phyloP scores from a whole-genome alignment of 495 filamentous ascomycete species.

The Aspergillus coremiiformis region DNA sequence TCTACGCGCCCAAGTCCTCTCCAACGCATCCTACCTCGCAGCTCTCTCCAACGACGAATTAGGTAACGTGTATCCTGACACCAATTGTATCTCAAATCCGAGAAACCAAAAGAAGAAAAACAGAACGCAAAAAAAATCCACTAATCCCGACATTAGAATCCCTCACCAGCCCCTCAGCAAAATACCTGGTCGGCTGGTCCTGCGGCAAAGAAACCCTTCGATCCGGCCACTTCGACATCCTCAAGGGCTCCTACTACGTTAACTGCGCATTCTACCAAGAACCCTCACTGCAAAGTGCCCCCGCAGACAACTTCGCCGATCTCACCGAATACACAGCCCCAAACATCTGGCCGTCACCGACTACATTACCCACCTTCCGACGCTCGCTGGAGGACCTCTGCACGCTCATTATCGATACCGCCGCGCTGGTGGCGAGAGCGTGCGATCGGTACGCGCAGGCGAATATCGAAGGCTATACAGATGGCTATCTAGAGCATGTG shows the following conservation, averaged over 20 bases:
- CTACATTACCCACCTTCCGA: slow-evolving; percentile 64
- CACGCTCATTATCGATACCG: slow-evolving; percentile 77
- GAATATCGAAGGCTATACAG: slow-evolving; percentile 66
- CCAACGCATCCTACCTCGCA: slow-evolving; percentile 82
- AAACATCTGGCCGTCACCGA: slow-evolving; percentile 77
- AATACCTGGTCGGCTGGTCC: slow-evolving; percentile 64
- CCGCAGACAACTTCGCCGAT: slow-evolving; percentile 50
- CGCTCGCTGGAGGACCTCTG: slow-evolving; percentile 68
- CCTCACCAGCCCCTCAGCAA: slow-evolving; percentile 41
- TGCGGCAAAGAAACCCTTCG: slow-evolving; percentile 92
- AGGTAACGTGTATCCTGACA: slow-evolving; percentile 50
- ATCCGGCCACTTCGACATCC: slow-evolving; percentile 79
- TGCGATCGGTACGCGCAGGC: slow-evolving; percentile 80
- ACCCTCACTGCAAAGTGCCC: slow-evolving; percentile 50
- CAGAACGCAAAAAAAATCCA: not conserved
- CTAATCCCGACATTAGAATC: too few species aligned
- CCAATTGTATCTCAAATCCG: too few species aligned
- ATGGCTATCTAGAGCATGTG: slow-evolving; percentile 75
- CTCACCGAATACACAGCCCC: slow-evolving; percentile 58
- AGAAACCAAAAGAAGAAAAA: slow-evolving; percentile 2
- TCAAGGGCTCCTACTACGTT: slow-evolving; percentile 94
- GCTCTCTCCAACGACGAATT: slow-evolving; percentile 69
- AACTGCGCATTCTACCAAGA: slow-evolving; percentile 92
- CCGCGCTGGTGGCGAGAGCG: slow-evolving; percentile 73
- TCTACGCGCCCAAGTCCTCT: slow-evolving; percentile 67